Evolutionary conservation across 2,329 filamentous ascomycete species (phyloP).

Genomic region (Pseudocercospora vitis): DNA sequence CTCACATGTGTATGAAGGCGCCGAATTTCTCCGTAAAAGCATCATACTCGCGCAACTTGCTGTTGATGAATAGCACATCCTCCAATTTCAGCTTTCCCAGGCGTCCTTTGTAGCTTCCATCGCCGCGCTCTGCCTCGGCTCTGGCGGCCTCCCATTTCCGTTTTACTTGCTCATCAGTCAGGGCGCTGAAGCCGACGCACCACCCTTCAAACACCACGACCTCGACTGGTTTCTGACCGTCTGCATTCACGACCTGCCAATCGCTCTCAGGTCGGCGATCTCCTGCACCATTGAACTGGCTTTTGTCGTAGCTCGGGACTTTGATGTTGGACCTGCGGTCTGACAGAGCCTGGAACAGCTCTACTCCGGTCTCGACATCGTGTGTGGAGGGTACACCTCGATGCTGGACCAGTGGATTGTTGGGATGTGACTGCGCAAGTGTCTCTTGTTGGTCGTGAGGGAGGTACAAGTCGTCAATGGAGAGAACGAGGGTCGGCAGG

Average conservation of each 20-base stretch:
- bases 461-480: slow-evolving; percentile 89
- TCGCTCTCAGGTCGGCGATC: slow-evolving; percentile 64
- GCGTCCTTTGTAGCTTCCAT: slow-evolving; percentile 47
- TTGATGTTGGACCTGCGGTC: slow-evolving; percentile 52
- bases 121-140: slow-evolving; percentile 47
- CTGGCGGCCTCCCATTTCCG: slow-evolving; percentile 55
- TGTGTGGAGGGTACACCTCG: slow-evolving; percentile 84
- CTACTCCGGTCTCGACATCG: slow-evolving; percentile 64
- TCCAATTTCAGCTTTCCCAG: slow-evolving; percentile 57
- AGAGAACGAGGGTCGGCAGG: slow-evolving; percentile 68
- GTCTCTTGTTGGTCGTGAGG: slow-evolving; percentile 65
- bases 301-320: slow-evolving; percentile 83
- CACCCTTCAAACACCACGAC: slow-evolving; percentile 86
- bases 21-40: slow-evolving; percentile 60
- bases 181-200: slow-evolving; percentile 79
- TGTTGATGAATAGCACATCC: slow-evolving; percentile 60
- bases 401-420: slow-evolving; percentile 75
- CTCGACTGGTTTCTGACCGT: slow-evolving; percentile 49
- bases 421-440: slow-evolving; percentile 64
- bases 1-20: slow-evolving; percentile 64
- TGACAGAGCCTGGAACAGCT: slow-evolving; percentile 63
- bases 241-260: slow-evolving; percentile 62
- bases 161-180: slow-evolving; percentile 57
- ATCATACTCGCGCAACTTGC: slow-evolving; percentile 59
- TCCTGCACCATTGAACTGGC: slow-evolving; percentile 70